Evolutionary conservation across 208 protist genomes (phyloP).

Genomic region (Phytomonas sp.): DNA sequence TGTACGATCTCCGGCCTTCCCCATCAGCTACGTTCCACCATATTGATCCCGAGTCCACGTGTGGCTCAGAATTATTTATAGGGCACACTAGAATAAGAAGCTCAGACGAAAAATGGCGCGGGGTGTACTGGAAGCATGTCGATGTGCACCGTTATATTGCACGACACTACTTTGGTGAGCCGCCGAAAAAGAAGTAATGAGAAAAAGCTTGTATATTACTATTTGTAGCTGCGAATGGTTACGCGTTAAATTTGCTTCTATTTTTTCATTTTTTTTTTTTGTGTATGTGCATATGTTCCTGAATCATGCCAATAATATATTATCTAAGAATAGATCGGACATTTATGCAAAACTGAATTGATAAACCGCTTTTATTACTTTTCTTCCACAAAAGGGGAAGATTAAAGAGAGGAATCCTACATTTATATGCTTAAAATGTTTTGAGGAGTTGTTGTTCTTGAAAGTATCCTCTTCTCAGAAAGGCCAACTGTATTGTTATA

Average conservation of each 20-base stretch:
- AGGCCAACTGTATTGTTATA: background rate
- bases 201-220: background rate
- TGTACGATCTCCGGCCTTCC: slow-evolving; percentile 46
- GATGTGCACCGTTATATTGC: slow-evolving; percentile 79
- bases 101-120: slow-evolving; percentile 30
- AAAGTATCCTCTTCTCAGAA: background rate
- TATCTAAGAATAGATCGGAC: background rate
- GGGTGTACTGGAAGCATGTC: slow-evolving; percentile 55
- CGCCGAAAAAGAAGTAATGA: slow-evolving; percentile 44
- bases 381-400: background rate
- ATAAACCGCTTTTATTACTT: background rate
- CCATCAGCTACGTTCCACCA: slow-evolving; percentile 23
- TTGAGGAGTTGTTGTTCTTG: background rate
- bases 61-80: background rate
- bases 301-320: background rate
- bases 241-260: background rate
- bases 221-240: slow-evolving; percentile 7
- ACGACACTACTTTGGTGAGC: slow-evolving; percentile 50
- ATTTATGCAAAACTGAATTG: background rate
- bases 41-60: background rate
- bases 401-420: background rate
- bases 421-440: background rate
- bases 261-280: slow-evolving; percentile 1
- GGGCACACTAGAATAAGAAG: background rate
- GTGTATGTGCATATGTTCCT: slow-evolving; percentile 4